Percentiles rank a stretch among this genome's conserved stretches.
phyloP scores from a whole-genome alignment of 345 rosid species.

The Theobroma cacao region DNA sequence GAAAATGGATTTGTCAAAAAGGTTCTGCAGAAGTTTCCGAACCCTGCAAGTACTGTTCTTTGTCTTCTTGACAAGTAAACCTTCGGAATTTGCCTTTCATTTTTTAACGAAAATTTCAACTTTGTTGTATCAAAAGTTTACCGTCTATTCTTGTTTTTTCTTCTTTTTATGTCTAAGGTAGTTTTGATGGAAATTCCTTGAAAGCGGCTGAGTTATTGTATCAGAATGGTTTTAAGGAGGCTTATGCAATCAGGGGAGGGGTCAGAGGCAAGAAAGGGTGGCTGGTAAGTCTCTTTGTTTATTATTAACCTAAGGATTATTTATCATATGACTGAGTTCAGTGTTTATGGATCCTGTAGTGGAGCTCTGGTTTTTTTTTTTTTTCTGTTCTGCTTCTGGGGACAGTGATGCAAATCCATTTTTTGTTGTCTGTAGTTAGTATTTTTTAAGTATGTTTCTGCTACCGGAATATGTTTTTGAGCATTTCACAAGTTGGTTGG shows the following conservation, averaged over 20 bases:
- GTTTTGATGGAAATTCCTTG: conserved; percentile 83
- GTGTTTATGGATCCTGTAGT: not conserved
- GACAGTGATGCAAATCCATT: not conserved
- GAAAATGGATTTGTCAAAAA: conserved; percentile 58
- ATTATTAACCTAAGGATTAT: not conserved
- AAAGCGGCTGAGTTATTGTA: conserved; percentile 69
- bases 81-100: not conserved
- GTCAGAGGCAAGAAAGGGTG: conserved; percentile 87
- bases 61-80: conserved; percentile 82
- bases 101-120: not conserved
- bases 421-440: not conserved
- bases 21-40: conserved; percentile 49
- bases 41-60: conserved; percentile 54
- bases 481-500: not conserved
- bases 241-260: conserved; percentile 79
- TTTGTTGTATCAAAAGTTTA: not conserved
- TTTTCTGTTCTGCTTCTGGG: no score
- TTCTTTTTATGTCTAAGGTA: conserved; percentile 62
- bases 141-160: not conserved
- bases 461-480: not conserved
- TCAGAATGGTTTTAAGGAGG: conserved; percentile 82
- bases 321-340: not conserved
- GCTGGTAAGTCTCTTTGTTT: conserved; percentile 63
- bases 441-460: not conserved
- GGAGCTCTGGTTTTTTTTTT: no score